A percentile compares a stretch with the other conserved stretches of the same genome.
Conservation (phyloP, 1,139 yeast genomes). For the Protomyces macrosporus region DNA sequence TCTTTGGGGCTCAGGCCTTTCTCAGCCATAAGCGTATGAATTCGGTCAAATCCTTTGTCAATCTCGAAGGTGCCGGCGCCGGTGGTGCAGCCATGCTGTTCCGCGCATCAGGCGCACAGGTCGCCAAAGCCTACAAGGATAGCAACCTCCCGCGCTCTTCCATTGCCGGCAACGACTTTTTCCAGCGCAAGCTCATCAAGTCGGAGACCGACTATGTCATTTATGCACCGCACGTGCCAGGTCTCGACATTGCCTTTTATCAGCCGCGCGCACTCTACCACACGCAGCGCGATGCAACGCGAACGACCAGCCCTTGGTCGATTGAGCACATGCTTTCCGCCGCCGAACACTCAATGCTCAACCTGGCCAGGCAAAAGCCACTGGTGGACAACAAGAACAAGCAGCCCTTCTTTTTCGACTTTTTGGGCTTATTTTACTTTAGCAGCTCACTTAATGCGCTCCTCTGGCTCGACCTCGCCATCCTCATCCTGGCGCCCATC, state of each 20-base stretch:
- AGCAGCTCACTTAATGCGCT: constrained; percentile 28
- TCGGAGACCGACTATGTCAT: constrained; percentile 84
- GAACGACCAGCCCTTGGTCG: constrained; percentile 46
- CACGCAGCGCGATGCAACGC: constrained; percentile 66
- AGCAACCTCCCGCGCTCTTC: constrained; percentile 33
- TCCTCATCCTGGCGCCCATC: constrained; percentile 32
- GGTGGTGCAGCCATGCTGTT: constrained; percentile 84
- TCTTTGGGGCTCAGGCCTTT: constrained; percentile 75
- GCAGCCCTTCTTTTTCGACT: constrained; percentile 32
- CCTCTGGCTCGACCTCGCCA: constrained; percentile 30
- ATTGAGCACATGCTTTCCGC: constrained; percentile 33
- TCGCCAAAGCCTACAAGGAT: constrained; percentile 33
- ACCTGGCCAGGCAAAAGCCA: constrained; percentile 30
- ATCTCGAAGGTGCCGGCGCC: constrained; percentile 93
- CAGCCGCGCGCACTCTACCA: constrained; percentile 80
- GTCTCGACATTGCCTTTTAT: constrained; percentile 71
- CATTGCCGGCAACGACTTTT: constrained; percentile 33
- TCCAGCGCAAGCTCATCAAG: constrained; percentile 49
- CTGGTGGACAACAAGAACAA: constrained; percentile 26
- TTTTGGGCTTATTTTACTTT: constrained; percentile 3
- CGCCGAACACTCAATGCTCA: constrained; percentile 31
- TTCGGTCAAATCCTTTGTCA: constrained; percentile 61
- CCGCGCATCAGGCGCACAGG: constrained; percentile 65
- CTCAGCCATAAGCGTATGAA: constrained; percentile 69
- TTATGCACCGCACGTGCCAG: constrained; percentile 54